A percentile compares a stretch with the other conserved stretches of the same genome.
Conservation (phyloP, 2,329 filamentous ascomycete species). For the Dactylellina leptospora region DNA sequence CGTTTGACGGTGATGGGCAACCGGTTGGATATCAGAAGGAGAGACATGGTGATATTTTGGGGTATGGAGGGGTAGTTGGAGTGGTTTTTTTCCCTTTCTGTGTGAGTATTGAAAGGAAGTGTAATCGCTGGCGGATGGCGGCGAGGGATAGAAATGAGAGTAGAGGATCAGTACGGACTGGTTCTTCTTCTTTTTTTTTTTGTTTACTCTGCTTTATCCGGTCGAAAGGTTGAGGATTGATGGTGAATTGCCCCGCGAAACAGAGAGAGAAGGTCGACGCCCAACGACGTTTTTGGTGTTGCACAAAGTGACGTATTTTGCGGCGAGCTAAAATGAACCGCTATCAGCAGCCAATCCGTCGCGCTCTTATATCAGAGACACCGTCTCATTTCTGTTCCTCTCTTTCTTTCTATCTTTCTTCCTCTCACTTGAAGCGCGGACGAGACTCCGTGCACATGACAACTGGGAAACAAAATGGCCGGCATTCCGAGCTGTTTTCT, state of each 20-base stretch:
- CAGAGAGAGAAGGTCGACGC: not conserved
- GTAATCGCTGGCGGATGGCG: no score
- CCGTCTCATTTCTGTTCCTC: no score
- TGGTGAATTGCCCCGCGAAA: not conserved
- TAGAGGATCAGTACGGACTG: no score
- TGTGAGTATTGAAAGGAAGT: not conserved
- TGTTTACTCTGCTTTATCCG: not conserved
- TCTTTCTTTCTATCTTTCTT: no score
- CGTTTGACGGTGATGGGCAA: conserved; percentile 97
- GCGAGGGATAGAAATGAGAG: no score
- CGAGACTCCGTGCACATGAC: no score
- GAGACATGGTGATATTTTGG: conserved; percentile 23
- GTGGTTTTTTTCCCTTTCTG: not conserved
- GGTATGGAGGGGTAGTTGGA: not conserved
- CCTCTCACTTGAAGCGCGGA: no score
- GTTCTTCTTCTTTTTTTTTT: conserved; percentile 1
- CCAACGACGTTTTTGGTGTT: conserved; percentile 10
- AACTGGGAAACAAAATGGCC: not conserved
- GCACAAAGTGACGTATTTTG: conserved; percentile 48
- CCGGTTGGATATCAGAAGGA: conserved; percentile 69
- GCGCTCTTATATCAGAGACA: no score
- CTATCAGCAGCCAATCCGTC: not conserved
- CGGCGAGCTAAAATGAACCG: not conserved
- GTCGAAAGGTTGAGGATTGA: not conserved
- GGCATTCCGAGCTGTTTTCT: conserved; percentile 29